These are phyloP conservation scores for Aspergillus sojae DNA, from an alignment of 2,329 filamentous ascomycete species.

Conservation along the genomic window DNA sequence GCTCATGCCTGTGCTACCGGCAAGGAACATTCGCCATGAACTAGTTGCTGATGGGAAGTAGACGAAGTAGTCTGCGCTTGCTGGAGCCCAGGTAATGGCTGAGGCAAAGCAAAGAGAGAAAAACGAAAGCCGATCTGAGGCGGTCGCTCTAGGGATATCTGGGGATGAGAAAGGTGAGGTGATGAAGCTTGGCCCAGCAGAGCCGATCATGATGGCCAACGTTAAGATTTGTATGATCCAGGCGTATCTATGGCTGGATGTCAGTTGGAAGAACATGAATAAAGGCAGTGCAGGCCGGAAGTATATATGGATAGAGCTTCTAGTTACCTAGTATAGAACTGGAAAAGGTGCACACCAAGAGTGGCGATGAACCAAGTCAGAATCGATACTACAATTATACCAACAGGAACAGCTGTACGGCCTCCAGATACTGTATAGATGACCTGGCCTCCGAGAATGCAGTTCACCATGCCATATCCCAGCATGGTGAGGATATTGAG, in stretches of 20 bases:
- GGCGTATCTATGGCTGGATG: conserved; percentile 24
- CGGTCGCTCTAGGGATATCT: conserved; percentile 24
- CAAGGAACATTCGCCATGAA: conserved; percentile 36
- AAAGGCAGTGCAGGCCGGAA: not conserved
- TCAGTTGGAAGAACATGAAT: not conserved
- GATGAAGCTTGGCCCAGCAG: conserved; percentile 39
- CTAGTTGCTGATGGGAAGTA: conserved; percentile 42
- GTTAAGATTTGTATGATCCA: conserved; percentile 17
- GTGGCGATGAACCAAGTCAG: conserved; percentile 36
- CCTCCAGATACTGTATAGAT: conserved; percentile 41
- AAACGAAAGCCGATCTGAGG: conserved; percentile 37
- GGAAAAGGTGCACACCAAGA: conserved; percentile 44
- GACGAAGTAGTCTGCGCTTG: conserved; percentile 46
- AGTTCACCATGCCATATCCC: conserved; percentile 45
- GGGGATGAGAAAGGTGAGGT: conserved; percentile 25
- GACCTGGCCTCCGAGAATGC: conserved; percentile 44
- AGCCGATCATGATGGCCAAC: conserved; percentile 43
- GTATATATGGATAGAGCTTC: not conserved
- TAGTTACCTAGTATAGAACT: conserved; percentile 40
- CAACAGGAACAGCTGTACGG: conserved; percentile 37
- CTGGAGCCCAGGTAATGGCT: conserved; percentile 34
- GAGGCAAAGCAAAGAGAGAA: conserved; percentile 39
- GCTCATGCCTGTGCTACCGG: conserved; percentile 38
- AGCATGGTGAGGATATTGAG: conserved; percentile 45
- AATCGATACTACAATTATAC: conserved; percentile 38